Conservation (phyloP, 1,284 basidiomycete genomes). For the Leccinum fallax region DNA sequence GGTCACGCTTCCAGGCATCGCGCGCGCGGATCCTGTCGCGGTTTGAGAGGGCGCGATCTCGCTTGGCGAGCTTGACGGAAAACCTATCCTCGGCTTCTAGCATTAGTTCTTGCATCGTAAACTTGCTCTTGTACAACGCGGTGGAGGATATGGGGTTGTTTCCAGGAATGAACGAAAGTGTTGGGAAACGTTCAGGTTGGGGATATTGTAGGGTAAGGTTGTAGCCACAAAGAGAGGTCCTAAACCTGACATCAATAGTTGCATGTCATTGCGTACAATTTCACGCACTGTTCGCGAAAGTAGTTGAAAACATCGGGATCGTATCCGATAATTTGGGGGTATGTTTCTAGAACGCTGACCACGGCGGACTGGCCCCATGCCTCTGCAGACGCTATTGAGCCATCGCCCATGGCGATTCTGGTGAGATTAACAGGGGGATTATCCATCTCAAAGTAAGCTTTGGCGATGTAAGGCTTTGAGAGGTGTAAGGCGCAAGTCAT, state of each 20-base stretch:
- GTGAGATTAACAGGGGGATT: conserved; percentile 70
- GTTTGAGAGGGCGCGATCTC: conserved; percentile 18
- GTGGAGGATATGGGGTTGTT: conserved; percentile 29
- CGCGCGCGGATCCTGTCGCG: conserved; percentile 27
- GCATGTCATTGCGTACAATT: neutral
- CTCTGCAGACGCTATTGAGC: conserved; percentile 50
- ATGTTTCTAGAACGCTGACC: conserved; percentile 65
- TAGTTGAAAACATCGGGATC: conserved; percentile 65
- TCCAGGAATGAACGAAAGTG: conserved; percentile 40
- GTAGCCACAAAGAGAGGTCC: conserved; percentile 62
- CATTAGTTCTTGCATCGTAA: conserved; percentile 22
- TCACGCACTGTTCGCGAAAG: conserved; percentile 66
- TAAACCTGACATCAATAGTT: conserved; percentile 28
- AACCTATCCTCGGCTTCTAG: conserved; percentile 26
- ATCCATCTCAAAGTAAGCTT: conserved; percentile 61
- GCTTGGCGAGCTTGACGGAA: conserved; percentile 18
- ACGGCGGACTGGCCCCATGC: conserved; percentile 55
- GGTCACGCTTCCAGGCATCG: conserved; percentile 46
- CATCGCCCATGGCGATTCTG: conserved; percentile 72
- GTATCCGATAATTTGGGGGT: conserved; percentile 73
- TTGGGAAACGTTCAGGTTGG: conserved; percentile 56
- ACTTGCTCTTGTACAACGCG: conserved; percentile 27
- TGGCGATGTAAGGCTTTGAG: conserved; percentile 70
- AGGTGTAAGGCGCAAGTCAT: conserved; percentile 3
- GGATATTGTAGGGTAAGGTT: conserved; percentile 73